Base-by-base conservation (phyloP, 495 filamentous ascomycete genomes). In the Annulohypoxylon nitens region DNA sequence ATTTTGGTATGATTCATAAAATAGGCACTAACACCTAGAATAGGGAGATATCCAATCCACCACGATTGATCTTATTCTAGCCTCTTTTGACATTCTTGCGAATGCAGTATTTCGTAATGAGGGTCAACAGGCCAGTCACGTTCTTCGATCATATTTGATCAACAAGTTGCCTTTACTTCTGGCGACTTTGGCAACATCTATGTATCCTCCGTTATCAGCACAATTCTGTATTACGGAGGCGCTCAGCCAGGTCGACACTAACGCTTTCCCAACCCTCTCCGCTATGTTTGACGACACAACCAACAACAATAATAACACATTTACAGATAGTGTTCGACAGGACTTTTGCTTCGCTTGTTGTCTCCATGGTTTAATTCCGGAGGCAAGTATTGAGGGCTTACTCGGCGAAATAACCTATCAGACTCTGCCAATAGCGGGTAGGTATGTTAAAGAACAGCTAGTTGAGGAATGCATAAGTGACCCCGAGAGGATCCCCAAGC, bases 281-380 rank as follows among this genome's bases (percentile, higher is more conserved):
- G 87, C 89, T 69, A 90, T 93, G 84, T 94, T 94, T 73, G 91
- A 95, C 67, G 90, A 93, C 78, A 78, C 84, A n/a, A 83, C 84
- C 68, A 83, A 84, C 70, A 91, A 88, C 41, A 88, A 86, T 36
- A 92, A 88, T 36, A 92, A 88, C 64, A 91, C 89, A 39, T 87
- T 91, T 45, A 88, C 94, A n/a, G 92, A 93, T 6, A 92, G 92
- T 69, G 92, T 97, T 16, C 88, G 94, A 1, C 93, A 95, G 75
- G 95, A 99, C 54, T 97, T 99, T 75, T 87, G 97, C 20, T 96
- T 97, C 75, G 90, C 97, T 4, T 98, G 95, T 77, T 92, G 90
- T 71, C 86, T 97, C 36, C 97, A 99, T 78, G 88, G 88, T 11
- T 82, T 98, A 23, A 90, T 98, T 23, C 90, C 90, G 0, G 91